Percentiles rank a stretch among this genome's conserved stretches.
Evolutionary conservation across 192 early-diverging fungal species (phyloP).

Genomic region (Mortierella antarctica): DNA sequence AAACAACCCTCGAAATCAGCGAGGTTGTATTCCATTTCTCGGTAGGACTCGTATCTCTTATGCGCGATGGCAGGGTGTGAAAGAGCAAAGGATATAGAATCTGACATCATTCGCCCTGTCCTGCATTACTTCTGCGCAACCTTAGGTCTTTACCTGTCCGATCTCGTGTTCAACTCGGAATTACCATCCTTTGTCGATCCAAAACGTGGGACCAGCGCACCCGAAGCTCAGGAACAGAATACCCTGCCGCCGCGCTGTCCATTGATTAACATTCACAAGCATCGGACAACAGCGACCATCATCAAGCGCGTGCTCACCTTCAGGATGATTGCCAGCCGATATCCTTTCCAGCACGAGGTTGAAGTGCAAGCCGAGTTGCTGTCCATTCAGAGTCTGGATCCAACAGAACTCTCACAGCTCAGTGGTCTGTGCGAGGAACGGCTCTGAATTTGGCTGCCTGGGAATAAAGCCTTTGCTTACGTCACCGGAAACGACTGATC

Average conservation of each 20-base stretch:
- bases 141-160: conserved; percentile 66
- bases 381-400: conserved; percentile 27
- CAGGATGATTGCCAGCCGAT: conserved; percentile 59
- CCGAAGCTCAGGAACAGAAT: neutral
- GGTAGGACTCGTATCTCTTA: conserved; percentile 41
- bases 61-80: neutral
- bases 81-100: neutral
- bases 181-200: conserved; percentile 62
- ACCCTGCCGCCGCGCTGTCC: neutral
- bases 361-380: conserved; percentile 48
- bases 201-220: neutral
- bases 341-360: conserved; percentile 58
- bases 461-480: too few relatives aligned
- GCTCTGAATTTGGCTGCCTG: too few relatives aligned
- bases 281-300: conserved; percentile 66
- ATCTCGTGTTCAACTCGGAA: conserved; percentile 68
- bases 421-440: conserved; percentile 23
- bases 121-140: neutral
- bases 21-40: conserved; percentile 70
- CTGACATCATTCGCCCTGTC: neutral
- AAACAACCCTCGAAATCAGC: conserved; percentile 30
- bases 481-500: too few relatives aligned
- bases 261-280: conserved; percentile 68
- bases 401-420: conserved; percentile 10
- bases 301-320: conserved; percentile 69